These are phyloP conservation scores for Diplodia corticola DNA, from an alignment of 2,329 filamentous ascomycete genomes.

Conservation along the genomic window DNA sequence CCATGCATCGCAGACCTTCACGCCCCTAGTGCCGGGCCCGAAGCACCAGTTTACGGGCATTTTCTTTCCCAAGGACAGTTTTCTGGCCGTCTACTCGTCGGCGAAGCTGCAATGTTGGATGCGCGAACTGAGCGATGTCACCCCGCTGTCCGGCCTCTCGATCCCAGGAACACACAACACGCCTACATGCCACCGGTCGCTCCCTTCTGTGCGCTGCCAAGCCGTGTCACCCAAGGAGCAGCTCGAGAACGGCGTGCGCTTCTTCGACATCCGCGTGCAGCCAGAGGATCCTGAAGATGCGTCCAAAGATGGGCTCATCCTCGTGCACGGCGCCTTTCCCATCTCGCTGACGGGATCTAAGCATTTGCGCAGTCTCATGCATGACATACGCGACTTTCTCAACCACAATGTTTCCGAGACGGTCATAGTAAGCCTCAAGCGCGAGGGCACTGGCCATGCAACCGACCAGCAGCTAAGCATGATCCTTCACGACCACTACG, in stretches of 20 bases:
- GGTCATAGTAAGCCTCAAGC: constrained; percentile 83
- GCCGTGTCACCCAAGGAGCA: constrained; percentile 75
- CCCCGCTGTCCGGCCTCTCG: constrained; percentile 75
- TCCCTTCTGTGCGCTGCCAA: constrained; percentile 93
- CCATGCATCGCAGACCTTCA: constrained; percentile 40
- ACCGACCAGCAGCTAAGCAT: constrained; percentile 76
- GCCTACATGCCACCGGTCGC: constrained; percentile 77
- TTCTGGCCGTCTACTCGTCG: constrained; percentile 67
- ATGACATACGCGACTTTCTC: constrained; percentile 73
- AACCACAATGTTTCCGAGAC: constrained; percentile 76
- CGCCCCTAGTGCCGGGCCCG: constrained; percentile 42
- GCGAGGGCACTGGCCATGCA: constrained; percentile 79
- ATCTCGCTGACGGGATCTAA: constrained; percentile 80
- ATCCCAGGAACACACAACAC: constrained; percentile 97
- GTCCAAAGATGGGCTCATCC: constrained; percentile 66
- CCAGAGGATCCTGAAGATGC: constrained; percentile 58
- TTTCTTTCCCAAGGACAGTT: constrained; percentile 40
- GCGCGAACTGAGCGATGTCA: constrained; percentile 68
- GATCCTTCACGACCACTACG: constrained; percentile 72
- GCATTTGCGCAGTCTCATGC: constrained; percentile 72
- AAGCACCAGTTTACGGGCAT: constrained; percentile 45
- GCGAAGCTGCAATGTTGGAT: constrained; percentile 77
- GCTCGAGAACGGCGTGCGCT: constrained; percentile 86
- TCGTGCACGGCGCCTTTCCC: constrained; percentile 90
- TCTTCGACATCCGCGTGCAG: constrained; percentile 87